Base-by-base conservation (phyloP, 345 rosid species). In the Boechera retrofracta region DNA sequence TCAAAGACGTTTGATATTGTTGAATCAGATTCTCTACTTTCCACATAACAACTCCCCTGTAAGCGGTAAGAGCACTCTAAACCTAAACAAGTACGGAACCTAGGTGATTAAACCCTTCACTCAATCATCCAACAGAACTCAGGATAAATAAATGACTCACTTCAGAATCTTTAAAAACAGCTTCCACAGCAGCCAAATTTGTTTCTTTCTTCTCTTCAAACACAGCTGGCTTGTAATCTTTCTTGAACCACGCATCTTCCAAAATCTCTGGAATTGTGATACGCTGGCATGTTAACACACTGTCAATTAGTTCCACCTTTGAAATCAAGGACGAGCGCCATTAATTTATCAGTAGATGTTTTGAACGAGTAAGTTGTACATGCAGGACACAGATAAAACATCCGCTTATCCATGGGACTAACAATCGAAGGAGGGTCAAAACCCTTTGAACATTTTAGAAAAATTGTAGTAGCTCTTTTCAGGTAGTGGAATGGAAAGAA, bases 241-340 rank as follows among this genome's bases (percentile, higher is more conserved):
- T 88, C 81, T 85, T 88, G 83, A 95, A 95, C 99, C 99, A 95
- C 62, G 66, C 87, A 81, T 92, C 88, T 79, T 85, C 89, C 81
- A 91, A 80, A 69, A 92, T 85, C 84, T 92, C 97, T 1, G 91
- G 85, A 72, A 95, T 76, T 13, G 91, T 88, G 61, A 95, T 86
- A 38, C 99, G 99, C 99, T 95, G 91, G 72, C 58, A 79, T 39
- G 65, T 39, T 44, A 61, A 79, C 18, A 69, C 56, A 65, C 13
- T 44, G 18, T 73, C 74, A 35, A 58, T 79, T 67, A 73, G 74
- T 61, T 67, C 59, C 57, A 66, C 29, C 28, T 13, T 36, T 38
- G 38, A 51, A 57, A 51, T 15, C 15, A 58, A 76, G 69, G 13
- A 64, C 38, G 1, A 45, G 33, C 6, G 10, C 4, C 31, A 5